Percentiles rank a stretch among this genome's conserved stretches.
Evolutionary conservation across 129 eudicot species (phyloP).

Genomic region (Escallonia herrerae): DNA sequence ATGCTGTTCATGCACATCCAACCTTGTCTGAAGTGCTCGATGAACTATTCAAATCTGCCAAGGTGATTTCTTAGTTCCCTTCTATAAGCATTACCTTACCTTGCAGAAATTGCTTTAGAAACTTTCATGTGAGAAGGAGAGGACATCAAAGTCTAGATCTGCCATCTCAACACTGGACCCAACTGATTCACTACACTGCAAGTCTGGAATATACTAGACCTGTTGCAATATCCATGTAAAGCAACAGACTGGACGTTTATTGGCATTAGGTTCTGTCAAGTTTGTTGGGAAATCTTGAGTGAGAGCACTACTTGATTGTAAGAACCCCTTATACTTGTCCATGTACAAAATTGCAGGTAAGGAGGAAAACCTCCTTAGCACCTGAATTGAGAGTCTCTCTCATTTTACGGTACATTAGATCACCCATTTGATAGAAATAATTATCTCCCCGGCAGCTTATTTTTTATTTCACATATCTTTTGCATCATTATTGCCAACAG

Average conservation of each 20-base stretch:
- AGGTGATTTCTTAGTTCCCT: constrained; percentile 45
- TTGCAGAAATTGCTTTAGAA: not conserved
- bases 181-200: not conserved
- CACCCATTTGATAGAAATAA: constrained; percentile 4
- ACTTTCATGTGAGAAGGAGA: not conserved
- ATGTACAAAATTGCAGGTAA: constrained; percentile 55
- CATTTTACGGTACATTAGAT: constrained; percentile 53
- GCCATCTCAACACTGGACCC: not conserved
- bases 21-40: constrained; percentile 95
- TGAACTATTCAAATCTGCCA: constrained; percentile 92
- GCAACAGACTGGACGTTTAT: not conserved
- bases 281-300: constrained; percentile 15
- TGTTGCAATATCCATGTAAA: no score
- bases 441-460: not conserved
- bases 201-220: no score
- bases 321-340: constrained; percentile 27
- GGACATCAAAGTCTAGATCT: not conserved
- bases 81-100: not conserved
- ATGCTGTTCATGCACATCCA: constrained; percentile 98
- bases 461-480: not conserved
- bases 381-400: constrained; percentile 51
- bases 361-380: constrained; percentile 46
- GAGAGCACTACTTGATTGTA: constrained; percentile 9
- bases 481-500: no score
- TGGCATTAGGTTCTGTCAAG: constrained; percentile 3